These are phyloP conservation scores for Suillus subaureus DNA, from an alignment of 768 basidiomycete species.

Conservation along the genomic window DNA sequence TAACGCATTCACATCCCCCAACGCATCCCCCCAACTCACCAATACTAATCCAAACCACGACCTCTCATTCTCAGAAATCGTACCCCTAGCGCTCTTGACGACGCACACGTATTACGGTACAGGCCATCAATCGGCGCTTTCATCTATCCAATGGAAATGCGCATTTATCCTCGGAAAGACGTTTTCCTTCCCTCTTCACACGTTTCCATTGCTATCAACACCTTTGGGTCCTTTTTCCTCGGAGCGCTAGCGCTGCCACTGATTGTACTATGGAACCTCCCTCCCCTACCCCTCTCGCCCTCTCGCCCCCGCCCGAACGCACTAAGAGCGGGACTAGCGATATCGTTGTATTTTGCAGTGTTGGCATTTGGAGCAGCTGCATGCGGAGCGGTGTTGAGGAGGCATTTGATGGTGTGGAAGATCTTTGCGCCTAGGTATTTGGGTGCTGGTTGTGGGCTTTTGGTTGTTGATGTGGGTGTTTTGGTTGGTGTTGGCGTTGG, in stretches of 20 bases:
- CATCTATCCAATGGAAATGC: conserved; percentile 94
- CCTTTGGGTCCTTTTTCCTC: conserved; percentile 48
- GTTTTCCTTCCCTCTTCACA: conserved; percentile 76
- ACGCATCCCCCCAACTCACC: conserved; percentile 45
- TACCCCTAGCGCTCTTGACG: conserved; percentile 75
- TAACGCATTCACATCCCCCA: conserved; percentile 50
- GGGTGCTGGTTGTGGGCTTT: conserved; percentile 63
- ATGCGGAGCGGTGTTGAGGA: conserved; percentile 71
- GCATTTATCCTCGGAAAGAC: conserved; percentile 81
- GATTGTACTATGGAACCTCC: conserved; percentile 70
- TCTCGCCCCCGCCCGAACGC: conserved; percentile 31
- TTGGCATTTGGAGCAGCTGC: conserved; percentile 71
- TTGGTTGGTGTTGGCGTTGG: conserved; percentile 66
- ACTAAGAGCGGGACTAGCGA: conserved; percentile 57
- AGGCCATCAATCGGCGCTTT: conserved; percentile 88
- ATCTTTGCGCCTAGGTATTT: conserved; percentile 97
- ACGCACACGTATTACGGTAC: conserved; percentile 82
- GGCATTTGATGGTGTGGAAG: conserved; percentile 99
- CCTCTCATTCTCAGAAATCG: conserved; percentile 65
- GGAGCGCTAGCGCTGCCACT: background rate
- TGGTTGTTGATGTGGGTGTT: conserved; percentile 72
- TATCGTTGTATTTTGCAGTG: conserved; percentile 69
- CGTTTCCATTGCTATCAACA: conserved; percentile 74
- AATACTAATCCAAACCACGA: conserved; percentile 32
- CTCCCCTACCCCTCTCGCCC: conserved; percentile 47